Base-by-base conservation (phyloP, 75 land plant species). In the Sequoia sempervirens region DNA sequence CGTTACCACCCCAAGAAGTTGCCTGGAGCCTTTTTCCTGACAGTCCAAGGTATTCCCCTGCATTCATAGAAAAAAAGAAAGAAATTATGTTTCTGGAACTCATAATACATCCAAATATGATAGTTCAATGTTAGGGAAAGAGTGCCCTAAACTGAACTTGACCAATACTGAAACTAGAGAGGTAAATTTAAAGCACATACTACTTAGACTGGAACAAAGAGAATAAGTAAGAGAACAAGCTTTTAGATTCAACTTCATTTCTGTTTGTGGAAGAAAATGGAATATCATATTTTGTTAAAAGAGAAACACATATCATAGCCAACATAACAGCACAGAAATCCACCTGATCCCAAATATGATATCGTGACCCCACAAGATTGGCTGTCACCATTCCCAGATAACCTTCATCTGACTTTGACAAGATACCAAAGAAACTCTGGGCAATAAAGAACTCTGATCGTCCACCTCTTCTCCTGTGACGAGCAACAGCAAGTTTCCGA, bases 331-430 rank as follows among this genome's bases (percentile, higher is more conserved):
- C 28, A 37, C 76, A 36, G 76, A 79, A 79, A 30, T 30, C 18
- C 78, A 95, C 96, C 96, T 95, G 95, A 85, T 95, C 92, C 95
- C 95, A 93, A 50, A 93, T 91, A 32, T 87, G 78, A 79, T 95
- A 95, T 56, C 86, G 91, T 64, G 97, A 93, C 23, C 97, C 97
- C 70, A 93, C 84, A 73, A 95, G 86, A 72, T 93, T 95, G 1
- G 95, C 87, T 26, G 88, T 86, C 20, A 95, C 79, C 10, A 58
- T 82, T 36, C 95, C 95, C 81, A 93, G 50, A 53, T 86, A 92
- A 52, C 93, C 87, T 66, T 93, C 97, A 84, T 93, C 97, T n/a
- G 88, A 79, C 23, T 41, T 82, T n/a, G 82, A 86, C 5, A 85
- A 13, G 46, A 91, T 88, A 23, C 91, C 91, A 32, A 86, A 88